Conservation (phyloP, 257 asterid species). For the Solanum sitiens region DNA sequence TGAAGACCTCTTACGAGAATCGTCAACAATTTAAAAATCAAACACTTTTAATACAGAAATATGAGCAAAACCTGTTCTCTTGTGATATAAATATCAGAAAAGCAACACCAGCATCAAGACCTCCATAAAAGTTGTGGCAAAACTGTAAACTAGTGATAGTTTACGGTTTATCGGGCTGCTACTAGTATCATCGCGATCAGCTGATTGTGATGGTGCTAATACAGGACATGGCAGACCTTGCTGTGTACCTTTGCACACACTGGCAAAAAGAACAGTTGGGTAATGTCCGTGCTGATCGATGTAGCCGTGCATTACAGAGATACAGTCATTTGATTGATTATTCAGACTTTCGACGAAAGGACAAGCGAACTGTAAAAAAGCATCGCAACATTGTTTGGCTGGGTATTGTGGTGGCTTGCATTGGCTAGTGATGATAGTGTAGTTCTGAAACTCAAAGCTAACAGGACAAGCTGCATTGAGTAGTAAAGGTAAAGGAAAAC, state of each 20-base stretch:
- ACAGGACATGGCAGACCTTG: neutral
- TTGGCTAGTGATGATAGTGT: neutral
- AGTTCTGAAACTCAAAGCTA: neutral
- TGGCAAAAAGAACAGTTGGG: constrained; percentile 5
- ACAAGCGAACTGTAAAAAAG: constrained; percentile 3
- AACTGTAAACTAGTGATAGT: neutral
- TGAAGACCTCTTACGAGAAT: neutral
- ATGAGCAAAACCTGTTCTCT: neutral
- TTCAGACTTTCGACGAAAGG: neutral
- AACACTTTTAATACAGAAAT: neutral
- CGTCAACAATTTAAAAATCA: neutral
- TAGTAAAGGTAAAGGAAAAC: neutral
- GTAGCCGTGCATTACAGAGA: neutral
- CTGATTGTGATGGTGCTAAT: neutral
- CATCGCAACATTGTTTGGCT: constrained; percentile 4
- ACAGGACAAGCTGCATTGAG: constrained; percentile 3
- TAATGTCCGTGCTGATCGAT: neutral
- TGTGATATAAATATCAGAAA: neutral
- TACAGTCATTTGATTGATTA: neutral
- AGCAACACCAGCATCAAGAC: neutral
- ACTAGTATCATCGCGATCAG: neutral
- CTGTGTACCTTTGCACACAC: neutral
- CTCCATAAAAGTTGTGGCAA: neutral
- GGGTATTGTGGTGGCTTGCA: constrained; percentile 1
- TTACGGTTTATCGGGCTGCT: neutral